These are phyloP conservation scores for Aegilops longissima DNA, from an alignment of 176 grass and related monocot species.

Conservation along the genomic window DNA sequence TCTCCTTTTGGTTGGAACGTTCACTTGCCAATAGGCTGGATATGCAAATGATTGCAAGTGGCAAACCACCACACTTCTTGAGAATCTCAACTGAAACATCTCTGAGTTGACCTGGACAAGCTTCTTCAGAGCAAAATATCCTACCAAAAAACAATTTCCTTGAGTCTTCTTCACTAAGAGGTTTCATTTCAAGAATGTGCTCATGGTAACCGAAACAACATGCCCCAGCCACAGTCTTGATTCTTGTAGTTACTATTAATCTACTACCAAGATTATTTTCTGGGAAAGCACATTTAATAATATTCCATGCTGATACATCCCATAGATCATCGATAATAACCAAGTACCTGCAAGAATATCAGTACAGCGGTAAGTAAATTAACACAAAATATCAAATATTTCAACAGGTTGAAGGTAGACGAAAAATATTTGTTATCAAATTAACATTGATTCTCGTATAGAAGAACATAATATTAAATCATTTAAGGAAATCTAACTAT, in stretches of 20 bases:
- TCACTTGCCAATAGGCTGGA: neutral
- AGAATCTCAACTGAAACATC: slow-evolving; percentile 11
- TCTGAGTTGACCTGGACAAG: slow-evolving; percentile 5
- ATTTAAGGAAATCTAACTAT: too few species aligned
- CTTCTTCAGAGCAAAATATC: neutral
- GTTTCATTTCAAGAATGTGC: slow-evolving; percentile 2
- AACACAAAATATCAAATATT: neutral
- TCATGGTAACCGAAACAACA: neutral
- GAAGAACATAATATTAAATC: too few species aligned
- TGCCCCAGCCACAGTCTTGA: neutral
- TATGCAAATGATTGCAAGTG: slow-evolving; percentile 10
- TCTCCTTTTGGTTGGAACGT: too few species aligned
- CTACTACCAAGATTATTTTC: slow-evolving; percentile 6
- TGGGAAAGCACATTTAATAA: slow-evolving; percentile 14
- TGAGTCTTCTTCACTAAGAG: slow-evolving; percentile 6
- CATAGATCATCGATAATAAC: slow-evolving; percentile 9
- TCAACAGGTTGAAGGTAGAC: too few species aligned
- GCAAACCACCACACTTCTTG: slow-evolving; percentile 6
- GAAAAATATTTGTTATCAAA: too few species aligned
- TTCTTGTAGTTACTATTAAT: slow-evolving; percentile 11
- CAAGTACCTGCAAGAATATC: neutral
- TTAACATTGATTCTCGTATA: too few species aligned
- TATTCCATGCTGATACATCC: neutral
- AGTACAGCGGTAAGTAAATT: neutral
- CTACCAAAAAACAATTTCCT: neutral